Base-by-base conservation (phyloP, 306 rosid species). In the Prosopis cineraria region DNA sequence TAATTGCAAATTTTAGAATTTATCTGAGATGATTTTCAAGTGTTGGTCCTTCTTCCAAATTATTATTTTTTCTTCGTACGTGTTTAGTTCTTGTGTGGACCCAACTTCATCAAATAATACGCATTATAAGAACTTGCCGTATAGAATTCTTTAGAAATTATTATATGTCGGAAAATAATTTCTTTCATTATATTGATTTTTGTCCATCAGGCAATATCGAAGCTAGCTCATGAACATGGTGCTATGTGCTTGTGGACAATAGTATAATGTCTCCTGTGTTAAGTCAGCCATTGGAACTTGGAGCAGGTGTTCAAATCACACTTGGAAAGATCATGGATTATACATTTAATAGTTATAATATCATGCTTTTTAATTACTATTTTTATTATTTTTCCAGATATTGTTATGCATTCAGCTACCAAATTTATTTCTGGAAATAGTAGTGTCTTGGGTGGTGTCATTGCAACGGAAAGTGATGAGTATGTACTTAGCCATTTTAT, bases 261-360 rank as follows among this genome's bases (percentile, higher is more conserved):
- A 94, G 93, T 81, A 90, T 92, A 84, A 84, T 94, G 97, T 89
- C 98, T 22, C 98, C 98, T 58, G 93, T 92, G 68, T 85, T 94
- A 84, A 92, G 93, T 45, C 85, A 60, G 70, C 98, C 98, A 59
- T 75, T 94, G 84, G 91, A 91, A 79, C 89, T 92, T 75, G 97
- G 97, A 88, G 98, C 98, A 85, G 97, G 98, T 93, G 10, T 1
- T 40, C 14, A 40, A 40, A 40, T 40, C 4, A 0, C 44, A 2
- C 48, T 43, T 1, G 44, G 12, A 40, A 10, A 40, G 44, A 40
- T 41, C 10, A 41, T 41, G 0, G 5, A 43, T 43, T 43, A 43
- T n/a, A n/a, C n/a, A n/a, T n/a, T n/a, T n/a, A n/a, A n/a, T n/a
- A n/a, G n/a, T n/a, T n/a, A n/a, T n/a, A n/a, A n/a, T n/a, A n/a